Base-by-base conservation (phyloP, 495 filamentous ascomycete genomes). In the Halenospora varia region DNA sequence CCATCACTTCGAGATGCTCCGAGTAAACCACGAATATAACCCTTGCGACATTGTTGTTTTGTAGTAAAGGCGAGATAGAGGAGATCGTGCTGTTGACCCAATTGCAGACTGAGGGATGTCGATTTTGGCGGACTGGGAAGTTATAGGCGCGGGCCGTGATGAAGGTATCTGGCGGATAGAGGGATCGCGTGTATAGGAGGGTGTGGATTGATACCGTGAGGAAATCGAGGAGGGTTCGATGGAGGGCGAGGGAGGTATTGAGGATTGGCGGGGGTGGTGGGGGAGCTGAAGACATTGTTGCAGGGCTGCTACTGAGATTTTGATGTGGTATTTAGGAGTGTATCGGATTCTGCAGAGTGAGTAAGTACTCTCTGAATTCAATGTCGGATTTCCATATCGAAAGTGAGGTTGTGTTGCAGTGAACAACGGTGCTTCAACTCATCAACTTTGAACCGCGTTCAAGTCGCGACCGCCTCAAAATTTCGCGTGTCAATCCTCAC, bases 171-270 rank as follows among this genome's bases (percentile, higher is more conserved):
- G 75, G 71, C 0, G 93, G 92, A 70, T 98, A 98, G 68, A 97
- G 83, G 58, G 71, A 69, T 56, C 94, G 88, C 60, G 92, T 83
- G 74, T 89, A 95, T 60, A 98, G 84, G 67, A 97, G 89, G 64
- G 93, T 94, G 76, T 98, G 94, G 67, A 93, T 88, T 61, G 89
- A 86, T 42, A 94, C 85, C 55, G 83, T 89, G 46, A 98, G 86
- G 75, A 97, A 97, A 68, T 83, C 77, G 62, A 78, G 74, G 70
- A 92, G 87, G 25, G 82, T 78, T 29, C 71, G 68, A 22, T 87
- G 73, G 59, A 87, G 77, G 48, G 70, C 57, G 15, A 50, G 48
- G 29, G 44, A 51, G 54, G 60, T 68, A 10, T 58, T 63, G 53
- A 52, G 52, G 20, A 58, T 50, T 57, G 57, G 58, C 48, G 52